Evolutionary conservation across 306 rosid genomes (phyloP), one percentile per base, ranked within the genome.

Genomic region (Cucurbita moschata): DNA sequence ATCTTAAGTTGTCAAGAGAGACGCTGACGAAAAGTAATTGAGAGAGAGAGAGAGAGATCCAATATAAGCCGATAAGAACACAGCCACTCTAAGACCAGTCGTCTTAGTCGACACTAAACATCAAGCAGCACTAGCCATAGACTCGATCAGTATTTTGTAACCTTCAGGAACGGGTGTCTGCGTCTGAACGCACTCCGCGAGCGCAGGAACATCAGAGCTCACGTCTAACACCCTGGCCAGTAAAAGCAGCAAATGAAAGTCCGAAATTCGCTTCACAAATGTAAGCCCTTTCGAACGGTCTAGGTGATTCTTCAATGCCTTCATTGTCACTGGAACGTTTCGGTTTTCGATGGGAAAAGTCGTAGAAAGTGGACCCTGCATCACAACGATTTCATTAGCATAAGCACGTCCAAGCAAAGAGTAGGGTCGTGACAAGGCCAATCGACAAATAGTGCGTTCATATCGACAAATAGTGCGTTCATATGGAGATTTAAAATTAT

Each of bases 281-380:
- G 96, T 87, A 79, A 89, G 86, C 74, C 49, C 83, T 82, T 87
- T 95, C 12, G 90, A 73, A 21, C 90, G 82, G 52, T 91, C 97
- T 47, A 95, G 87, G 81, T 91, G 99, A 82, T 44, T 89, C 85
- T 84, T 95, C 83, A 95, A 82, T 1, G 96, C 97, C 81, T 26
- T 87, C 85, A 82, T 68, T 0, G 87, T 72, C 81, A 89, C 84
- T 10, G 60, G 79, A 59, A 68, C 63, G 62, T 30, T 82, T 72
- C 97, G 88, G 78, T 95, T 95, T 89, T 95, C 99, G 13, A 89
- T 52, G 19, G 97, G 96, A 77, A 91, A 95, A 21, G 87, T 44
- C 30, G 96, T 49, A 37, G 92, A 81, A 49, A 95, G 92, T 19
- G 96, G 96, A 18, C 97, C 99, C 99, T 95, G 88, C 87, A 82